Conservation (phyloP, 345 rosid genomes). For the Passiflora organensis region DNA sequence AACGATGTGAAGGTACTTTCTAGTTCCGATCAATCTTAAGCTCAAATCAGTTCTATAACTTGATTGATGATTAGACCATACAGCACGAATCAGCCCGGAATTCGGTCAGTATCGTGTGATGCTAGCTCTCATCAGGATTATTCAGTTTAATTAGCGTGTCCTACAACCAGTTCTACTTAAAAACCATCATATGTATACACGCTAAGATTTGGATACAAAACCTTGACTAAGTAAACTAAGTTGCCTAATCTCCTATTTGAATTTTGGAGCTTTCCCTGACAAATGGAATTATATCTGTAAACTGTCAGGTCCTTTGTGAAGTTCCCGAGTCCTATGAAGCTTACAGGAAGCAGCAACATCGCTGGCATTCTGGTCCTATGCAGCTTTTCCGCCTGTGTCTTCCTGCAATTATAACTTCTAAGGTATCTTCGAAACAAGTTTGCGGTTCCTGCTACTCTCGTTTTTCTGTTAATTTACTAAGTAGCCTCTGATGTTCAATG, state of each 20-base stretch:
- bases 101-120: too few species aligned
- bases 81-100: too few species aligned
- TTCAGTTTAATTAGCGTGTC: background rate
- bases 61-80: too few species aligned
- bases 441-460: slow-evolving; percentile 1
- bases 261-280: slow-evolving; percentile 4
- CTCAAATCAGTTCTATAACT: too few species aligned
- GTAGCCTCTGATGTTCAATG: slow-evolving; percentile 4
- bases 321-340: slow-evolving; percentile 89
- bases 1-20: slow-evolving; percentile 66
- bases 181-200: background rate
- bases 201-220: background rate
- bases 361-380: slow-evolving; percentile 96
- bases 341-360: slow-evolving; percentile 89
- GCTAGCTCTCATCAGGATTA: too few species aligned
- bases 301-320: slow-evolving; percentile 68
- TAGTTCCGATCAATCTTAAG: background rate
- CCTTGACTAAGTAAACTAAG: background rate
- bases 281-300: slow-evolving; percentile 7
- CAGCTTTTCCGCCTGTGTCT: slow-evolving; percentile 85
- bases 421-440: slow-evolving; percentile 35
- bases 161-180: slow-evolving; percentile 5
- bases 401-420: slow-evolving; percentile 65
- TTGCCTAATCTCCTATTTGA: background rate
- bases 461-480: slow-evolving; percentile 4